A percentile compares a stretch with the other conserved stretches of the same genome.
These are phyloP conservation scores for Fusarium sp. DNA, from an alignment of 2,329 filamentous ascomycete species.

Conservation along the genomic window DNA sequence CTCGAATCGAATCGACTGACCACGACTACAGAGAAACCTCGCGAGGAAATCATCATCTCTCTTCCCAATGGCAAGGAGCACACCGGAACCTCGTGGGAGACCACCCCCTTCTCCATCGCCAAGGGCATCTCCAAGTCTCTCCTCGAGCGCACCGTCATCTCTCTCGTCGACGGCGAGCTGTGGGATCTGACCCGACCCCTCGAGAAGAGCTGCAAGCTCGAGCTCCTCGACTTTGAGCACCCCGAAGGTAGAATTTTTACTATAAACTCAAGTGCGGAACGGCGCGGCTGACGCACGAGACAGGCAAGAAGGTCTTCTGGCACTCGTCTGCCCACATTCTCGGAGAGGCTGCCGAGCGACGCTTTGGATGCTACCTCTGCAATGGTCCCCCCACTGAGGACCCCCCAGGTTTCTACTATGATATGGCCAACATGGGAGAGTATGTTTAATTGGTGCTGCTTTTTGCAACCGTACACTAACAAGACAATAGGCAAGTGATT, in stretches of 20 bases:
- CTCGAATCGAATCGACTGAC: slow-evolving; percentile 38
- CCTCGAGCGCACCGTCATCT: slow-evolving; percentile 88
- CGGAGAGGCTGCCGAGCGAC: slow-evolving; percentile 91
- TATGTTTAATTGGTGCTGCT: slow-evolving; percentile 27
- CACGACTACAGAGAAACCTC: slow-evolving; percentile 69
- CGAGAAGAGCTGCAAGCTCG: slow-evolving; percentile 87
- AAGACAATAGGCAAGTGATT: slow-evolving; percentile 71
- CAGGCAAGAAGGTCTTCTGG: slow-evolving; percentile 96
- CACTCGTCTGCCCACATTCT: slow-evolving; percentile 95
- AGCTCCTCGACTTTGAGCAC: slow-evolving; percentile 83
- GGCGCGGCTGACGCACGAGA: neutral
- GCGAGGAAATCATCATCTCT: slow-evolving; percentile 79
- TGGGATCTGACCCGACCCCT: slow-evolving; percentile 95
- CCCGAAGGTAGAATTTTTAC: slow-evolving; percentile 47
- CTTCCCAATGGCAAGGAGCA: slow-evolving; percentile 78
- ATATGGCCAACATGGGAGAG: slow-evolving; percentile 77
- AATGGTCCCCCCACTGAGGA: slow-evolving; percentile 93
- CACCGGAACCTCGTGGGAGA: slow-evolving; percentile 88
- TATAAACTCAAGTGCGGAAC: neutral
- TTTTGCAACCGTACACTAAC: slow-evolving; percentile 29
- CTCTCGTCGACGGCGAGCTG: slow-evolving; percentile 83
- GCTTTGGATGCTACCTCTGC: slow-evolving; percentile 91
- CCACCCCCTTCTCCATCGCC: slow-evolving; percentile 83
- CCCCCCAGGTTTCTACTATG: slow-evolving; percentile 88
- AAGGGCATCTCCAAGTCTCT: slow-evolving; percentile 86